Evolutionary conservation across 495 filamentous ascomycete species (phyloP), one percentile per base, ranked within the genome.

Genomic region (Penicillium taxi): DNA sequence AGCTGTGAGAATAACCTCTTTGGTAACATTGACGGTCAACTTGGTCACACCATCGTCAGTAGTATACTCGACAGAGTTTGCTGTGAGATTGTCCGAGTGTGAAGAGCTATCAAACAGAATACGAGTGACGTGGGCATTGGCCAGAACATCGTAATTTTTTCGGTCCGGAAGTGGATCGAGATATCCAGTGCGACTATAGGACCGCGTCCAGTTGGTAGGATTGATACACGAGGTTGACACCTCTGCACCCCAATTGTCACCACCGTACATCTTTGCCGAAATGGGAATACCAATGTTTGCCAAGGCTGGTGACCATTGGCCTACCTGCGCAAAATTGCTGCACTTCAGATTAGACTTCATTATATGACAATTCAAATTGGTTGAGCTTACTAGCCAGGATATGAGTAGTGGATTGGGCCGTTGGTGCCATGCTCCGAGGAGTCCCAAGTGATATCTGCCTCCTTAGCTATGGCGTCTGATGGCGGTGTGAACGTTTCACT

Each of bases 1-100:
- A 33, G 70, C 68, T 0, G 74, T 53, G 4, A 80, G 44, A 41
- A 80, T 78, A 13, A 77, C 71, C 47, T 80, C 75, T 32, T 64
- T 66, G 8, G 53, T 63, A 2, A 66, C 63, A 17, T 46, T 50
- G 28, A 65, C 58, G 17, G 47, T 53, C 36, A 35, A 34, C 11
- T 37, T 58, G 1, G 58, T 59, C 6, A 36, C 34, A 2, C 56
- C 58, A 13, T 39, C 37, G 29, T 61, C 49, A 6, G 39, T 34
- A 0, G 56, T 59, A 26, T 62, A 62, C 37, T 62, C 53, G 11
- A 59, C 53, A 24, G 47, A 44, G 18, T 35, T 58, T 1, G 54
- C 58, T 2, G 44, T 55, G 15, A 58, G 37, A 9, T 55, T 58
- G 6, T 35, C 41, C 2, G 49, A 39, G 1, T 48, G 12, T 4